A percentile compares a stretch with the other conserved stretches of the same genome.
Evolutionary conservation across 1,139 yeast genomes (phyloP).

Genomic region (Debaryomyces singareniensis): DNA sequence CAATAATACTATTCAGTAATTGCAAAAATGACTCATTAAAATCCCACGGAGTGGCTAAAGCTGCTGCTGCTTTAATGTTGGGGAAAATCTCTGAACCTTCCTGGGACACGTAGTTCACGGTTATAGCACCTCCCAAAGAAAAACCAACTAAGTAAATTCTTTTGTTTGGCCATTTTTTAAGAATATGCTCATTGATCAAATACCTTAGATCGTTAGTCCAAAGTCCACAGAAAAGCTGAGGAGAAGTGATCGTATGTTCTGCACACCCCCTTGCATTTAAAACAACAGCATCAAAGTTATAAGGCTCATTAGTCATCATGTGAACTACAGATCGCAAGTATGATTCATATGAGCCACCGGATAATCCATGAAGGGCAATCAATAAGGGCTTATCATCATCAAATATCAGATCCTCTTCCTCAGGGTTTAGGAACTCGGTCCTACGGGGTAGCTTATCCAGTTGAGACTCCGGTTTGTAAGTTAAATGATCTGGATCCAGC

Average conservation of each 20-base stretch:
- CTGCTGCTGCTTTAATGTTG: conserved; percentile 42
- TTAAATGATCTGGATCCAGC: conserved; percentile 18
- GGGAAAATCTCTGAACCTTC: conserved; percentile 29
- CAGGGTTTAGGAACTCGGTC: conserved; percentile 34
- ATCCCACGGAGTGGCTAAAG: conserved; percentile 56
- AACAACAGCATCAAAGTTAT: conserved; percentile 47
- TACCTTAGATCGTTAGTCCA: conserved; percentile 60
- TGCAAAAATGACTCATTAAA: conserved; percentile 40
- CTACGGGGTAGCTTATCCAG: conserved; percentile 33
- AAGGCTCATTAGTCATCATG: conserved; percentile 25
- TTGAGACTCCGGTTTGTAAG: conserved; percentile 29
- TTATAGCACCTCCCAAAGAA: conserved; percentile 53
- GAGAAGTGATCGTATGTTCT: conserved; percentile 49
- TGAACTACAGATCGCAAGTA: conserved; percentile 43
- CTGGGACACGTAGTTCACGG: conserved; percentile 52
- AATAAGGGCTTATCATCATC: conserved; percentile 43
- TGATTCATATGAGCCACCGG: conserved; percentile 60
- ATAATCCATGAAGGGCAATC: conserved; percentile 51
- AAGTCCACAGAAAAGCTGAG: conserved; percentile 52
- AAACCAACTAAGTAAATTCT: conserved; percentile 48
- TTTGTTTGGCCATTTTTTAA: conserved; percentile 43
- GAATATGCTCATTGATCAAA: conserved; percentile 42
- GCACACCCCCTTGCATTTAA: conserved; percentile 59
- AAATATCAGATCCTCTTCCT: conserved; percentile 22
- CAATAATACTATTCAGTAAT: conserved; percentile 35